A percentile compares a stretch with the other conserved stretches of the same genome.
Conservation (phyloP, 768 basidiomycete species). For the Suillus spraguei region DNA sequence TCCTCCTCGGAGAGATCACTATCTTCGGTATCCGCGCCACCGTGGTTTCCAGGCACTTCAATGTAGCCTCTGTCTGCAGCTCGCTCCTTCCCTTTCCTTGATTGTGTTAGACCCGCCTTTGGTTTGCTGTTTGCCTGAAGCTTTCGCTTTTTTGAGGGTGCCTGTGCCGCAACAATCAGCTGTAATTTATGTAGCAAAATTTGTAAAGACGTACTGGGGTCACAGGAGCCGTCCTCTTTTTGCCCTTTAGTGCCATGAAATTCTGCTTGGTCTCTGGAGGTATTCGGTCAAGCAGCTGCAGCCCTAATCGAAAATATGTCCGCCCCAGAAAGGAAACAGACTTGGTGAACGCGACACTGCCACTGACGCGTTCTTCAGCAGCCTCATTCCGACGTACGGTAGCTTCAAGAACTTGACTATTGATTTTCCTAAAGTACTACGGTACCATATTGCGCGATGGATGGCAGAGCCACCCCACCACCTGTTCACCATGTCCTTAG, state of each 20-base stretch:
- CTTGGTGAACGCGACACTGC: constrained; percentile 5
- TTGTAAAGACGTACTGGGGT: constrained; percentile 26
- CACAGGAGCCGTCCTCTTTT: constrained; percentile 37
- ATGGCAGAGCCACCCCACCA: constrained; percentile 46
- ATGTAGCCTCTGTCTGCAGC: constrained; percentile 62
- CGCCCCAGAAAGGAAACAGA: constrained; percentile 1
- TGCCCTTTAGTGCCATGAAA: constrained; percentile 31
- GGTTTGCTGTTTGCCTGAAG: constrained; percentile 34
- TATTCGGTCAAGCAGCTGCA: neutral
- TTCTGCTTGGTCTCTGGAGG: neutral
- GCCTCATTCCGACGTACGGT: neutral
- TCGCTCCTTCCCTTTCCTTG: constrained; percentile 58
- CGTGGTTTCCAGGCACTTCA: constrained; percentile 49
- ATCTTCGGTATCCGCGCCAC: constrained; percentile 23
- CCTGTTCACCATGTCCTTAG: constrained; percentile 68
- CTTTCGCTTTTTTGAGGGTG: constrained; percentile 65
- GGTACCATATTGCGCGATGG: constrained; percentile 21
- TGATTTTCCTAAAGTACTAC: neutral
- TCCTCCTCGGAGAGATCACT: constrained; percentile 70
- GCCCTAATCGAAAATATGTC: neutral
- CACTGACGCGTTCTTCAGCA: constrained; percentile 5
- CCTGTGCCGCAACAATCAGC: constrained; percentile 23
- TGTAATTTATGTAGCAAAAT: neutral
- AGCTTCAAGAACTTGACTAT: neutral
- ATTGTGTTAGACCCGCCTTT: constrained; percentile 26